Base-by-base conservation (phyloP, 805 yeast species). In the Lachancea kluyveri region DNA sequence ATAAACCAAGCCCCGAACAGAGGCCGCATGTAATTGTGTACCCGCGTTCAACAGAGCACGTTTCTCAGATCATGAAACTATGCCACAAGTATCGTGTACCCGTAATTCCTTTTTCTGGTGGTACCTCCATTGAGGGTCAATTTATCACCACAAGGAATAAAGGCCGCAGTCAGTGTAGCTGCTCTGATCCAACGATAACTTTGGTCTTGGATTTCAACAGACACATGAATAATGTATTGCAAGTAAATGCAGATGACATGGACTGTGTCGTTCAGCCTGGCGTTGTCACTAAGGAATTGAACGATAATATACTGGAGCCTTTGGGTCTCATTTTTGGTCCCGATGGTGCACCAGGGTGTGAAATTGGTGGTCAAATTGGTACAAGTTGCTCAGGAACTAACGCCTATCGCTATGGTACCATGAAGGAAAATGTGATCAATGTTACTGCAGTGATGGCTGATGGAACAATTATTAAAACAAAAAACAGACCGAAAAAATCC, bases 291-390 rank as follows among this genome's bases (percentile, higher is more conserved):
- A 81, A 77, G 48, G 82, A 74, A 13, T 59, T 82, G 34, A 79
- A 77, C 42, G 85, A 78, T 11, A 69, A 64, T 11, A 50, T 24
- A 12, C 31, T 37, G 17, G 33, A 13, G 22, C 29, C 10, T 10
- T 36, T 35, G 13, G 35, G 68, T 36, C 64, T 82, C 26, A 61
- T 76, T 59, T 83, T 84, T 54, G 92, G 90, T 0, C 87, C 90
- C 3, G 94, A 84, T 54, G 94, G 94, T 1, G 94, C 94, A 6
- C 84, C 88, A 37, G 88, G 88, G n/a, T 94, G 94, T 3, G 65
- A 77, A 36, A 75, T 84, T 39, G 92, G 85, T 18, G 94, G 94
- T 4, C 82, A 83, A 90, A 74, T 80, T 25, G 83, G 74, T 13
- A 83, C 86, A 2, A 74, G 81, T 5, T 83, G 90, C 33, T 77